These are phyloP conservation scores for Austropuccinia psidii DNA, from an alignment of 1,284 basidiomycete species.

Conservation along the genomic window DNA sequence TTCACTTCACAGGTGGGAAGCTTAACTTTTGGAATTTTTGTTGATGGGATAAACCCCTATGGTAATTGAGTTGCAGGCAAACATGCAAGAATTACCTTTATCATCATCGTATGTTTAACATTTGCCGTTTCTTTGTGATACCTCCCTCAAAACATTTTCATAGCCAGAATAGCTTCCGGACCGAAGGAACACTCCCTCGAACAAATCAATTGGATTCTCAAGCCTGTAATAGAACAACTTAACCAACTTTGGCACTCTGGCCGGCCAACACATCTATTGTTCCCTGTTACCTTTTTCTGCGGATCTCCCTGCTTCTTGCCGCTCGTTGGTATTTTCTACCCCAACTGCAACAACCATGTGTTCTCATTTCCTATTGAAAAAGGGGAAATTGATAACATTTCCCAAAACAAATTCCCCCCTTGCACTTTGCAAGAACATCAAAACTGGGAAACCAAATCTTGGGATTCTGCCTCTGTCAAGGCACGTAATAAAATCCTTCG, in stretches of 20 bases:
- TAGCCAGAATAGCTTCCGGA: slow-evolving; percentile 48
- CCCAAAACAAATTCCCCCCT: background rate
- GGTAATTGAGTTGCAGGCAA: background rate
- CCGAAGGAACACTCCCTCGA: slow-evolving; percentile 38
- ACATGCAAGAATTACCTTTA: slow-evolving; percentile 7
- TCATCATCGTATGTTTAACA: background rate
- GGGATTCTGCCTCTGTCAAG: background rate
- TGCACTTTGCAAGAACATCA: background rate
- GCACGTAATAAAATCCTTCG: background rate
- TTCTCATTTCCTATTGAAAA: slow-evolving; percentile 27
- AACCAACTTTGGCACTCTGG: slow-evolving; percentile 45
- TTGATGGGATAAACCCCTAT: slow-evolving; percentile 12
- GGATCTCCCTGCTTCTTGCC: slow-evolving; percentile 32
- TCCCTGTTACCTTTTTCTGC: slow-evolving; percentile 6
- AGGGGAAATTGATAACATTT: background rate
- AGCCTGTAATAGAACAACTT: slow-evolving; percentile 46
- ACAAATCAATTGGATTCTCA: slow-evolving; percentile 46
- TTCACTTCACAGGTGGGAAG: background rate
- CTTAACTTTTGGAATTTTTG: slow-evolving; percentile 12
- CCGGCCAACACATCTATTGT: background rate
- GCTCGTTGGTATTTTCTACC: slow-evolving; percentile 19
- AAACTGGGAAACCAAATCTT: background rate
- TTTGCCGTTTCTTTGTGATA: slow-evolving; percentile 46
- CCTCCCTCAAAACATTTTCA: slow-evolving; percentile 48
- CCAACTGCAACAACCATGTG: slow-evolving; percentile 24